These are phyloP conservation scores for Quercus wislizeni DNA, from an alignment of 306 rosid species.

Conservation along the genomic window DNA sequence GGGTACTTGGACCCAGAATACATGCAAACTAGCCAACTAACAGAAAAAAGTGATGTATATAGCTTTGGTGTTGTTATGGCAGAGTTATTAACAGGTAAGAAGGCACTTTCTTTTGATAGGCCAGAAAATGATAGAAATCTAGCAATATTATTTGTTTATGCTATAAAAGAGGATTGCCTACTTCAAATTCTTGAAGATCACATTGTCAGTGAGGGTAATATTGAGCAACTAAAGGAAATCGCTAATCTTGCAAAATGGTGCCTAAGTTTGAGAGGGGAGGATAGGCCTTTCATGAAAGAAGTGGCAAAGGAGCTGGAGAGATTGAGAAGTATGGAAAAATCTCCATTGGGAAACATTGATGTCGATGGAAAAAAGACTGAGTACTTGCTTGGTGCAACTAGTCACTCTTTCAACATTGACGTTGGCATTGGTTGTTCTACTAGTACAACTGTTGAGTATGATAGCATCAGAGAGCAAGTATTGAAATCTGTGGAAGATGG, in stretches of 20 bases:
- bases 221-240: conserved; percentile 36
- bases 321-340: conserved; percentile 10
- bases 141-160: conserved; percentile 27
- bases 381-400: not conserved
- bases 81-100: conserved; percentile 18
- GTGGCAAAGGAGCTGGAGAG: conserved; percentile 48
- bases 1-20: too few relatives aligned
- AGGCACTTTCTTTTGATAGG: not conserved
- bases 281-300: conserved; percentile 59
- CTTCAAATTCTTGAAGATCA: conserved; percentile 32
- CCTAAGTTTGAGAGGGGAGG: conserved; percentile 39
- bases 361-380: conserved; percentile 3
- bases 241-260: conserved; percentile 35
- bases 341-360: conserved; percentile 6
- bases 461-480: not conserved
- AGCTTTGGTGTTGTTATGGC: not conserved
- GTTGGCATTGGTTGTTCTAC: not conserved
- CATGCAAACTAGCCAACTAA: too few relatives aligned
- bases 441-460: not conserved
- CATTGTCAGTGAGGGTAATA: conserved; percentile 13
- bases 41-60: not conserved
- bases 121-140: not conserved
- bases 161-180: conserved; percentile 32
- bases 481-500: not conserved
- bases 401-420: not conserved